These are phyloP conservation scores for Ascochyta fabae DNA, from an alignment of 2,329 filamentous ascomycete species.

Conservation along the genomic window DNA sequence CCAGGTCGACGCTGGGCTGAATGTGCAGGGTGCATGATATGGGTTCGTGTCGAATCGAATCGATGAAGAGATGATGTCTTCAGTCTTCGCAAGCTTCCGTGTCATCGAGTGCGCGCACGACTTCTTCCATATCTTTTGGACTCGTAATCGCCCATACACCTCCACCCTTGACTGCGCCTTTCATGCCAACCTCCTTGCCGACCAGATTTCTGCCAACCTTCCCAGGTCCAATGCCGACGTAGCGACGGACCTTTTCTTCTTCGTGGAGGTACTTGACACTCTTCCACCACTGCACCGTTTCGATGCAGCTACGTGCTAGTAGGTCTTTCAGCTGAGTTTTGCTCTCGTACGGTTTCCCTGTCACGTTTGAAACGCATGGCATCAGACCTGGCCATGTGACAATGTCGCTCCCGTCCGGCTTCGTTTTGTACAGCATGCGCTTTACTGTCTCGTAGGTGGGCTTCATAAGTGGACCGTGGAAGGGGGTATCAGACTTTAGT, in stretches of 20 bases:
- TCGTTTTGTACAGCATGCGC: constrained; percentile 66
- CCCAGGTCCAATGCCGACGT: constrained; percentile 91
- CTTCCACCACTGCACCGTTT: constrained; percentile 94
- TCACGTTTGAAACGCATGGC: constrained; percentile 86
- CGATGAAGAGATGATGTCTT: not conserved
- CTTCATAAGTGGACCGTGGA: constrained; percentile 90
- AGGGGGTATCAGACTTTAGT: constrained; percentile 85
- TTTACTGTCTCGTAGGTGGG: constrained; percentile 80
- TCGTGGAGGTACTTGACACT: constrained; percentile 89
- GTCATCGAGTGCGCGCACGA: constrained; percentile 54
- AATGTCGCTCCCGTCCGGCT: constrained; percentile 65
- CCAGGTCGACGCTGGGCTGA: constrained; percentile 49
- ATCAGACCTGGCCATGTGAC: constrained; percentile 77
- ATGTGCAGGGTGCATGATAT: constrained; percentile 36
- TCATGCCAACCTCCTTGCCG: constrained; percentile 92
- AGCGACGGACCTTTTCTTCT: constrained; percentile 78
- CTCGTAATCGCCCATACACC: constrained; percentile 92
- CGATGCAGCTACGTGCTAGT: constrained; percentile 80
- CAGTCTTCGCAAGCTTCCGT: constrained; percentile 47
- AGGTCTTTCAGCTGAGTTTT: constrained; percentile 79
- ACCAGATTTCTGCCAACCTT: constrained; percentile 94
- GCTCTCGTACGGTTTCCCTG: constrained; percentile 76
- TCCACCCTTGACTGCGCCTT: constrained; percentile 81
- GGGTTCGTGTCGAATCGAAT: not conserved
- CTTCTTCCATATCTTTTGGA: constrained; percentile 63